A percentile compares a stretch with the other conserved stretches of the same genome.
Evolutionary conservation across 225 moss, liverwort and hornwort genomes (phyloP).

Genomic region (Rhytidiadelphus loreus): DNA sequence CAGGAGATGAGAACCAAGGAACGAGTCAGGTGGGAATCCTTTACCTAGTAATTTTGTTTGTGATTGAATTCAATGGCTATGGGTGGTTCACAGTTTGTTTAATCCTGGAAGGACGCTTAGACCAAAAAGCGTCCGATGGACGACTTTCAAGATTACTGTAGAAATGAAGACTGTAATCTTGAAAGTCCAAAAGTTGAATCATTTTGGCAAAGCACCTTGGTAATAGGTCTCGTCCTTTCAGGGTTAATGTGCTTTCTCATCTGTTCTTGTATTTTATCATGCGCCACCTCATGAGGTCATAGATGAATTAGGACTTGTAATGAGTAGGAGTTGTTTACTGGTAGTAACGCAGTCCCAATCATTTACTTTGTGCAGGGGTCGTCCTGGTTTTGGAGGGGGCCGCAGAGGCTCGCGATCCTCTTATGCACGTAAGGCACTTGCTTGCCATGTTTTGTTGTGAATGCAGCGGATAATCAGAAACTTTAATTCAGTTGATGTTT

Average conservation of each 20-base stretch:
- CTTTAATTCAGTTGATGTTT: not conserved
- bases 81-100: not conserved
- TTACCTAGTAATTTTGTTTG: not conserved
- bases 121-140: not conserved
- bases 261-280: not conserved
- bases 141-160: not conserved
- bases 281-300: not conserved
- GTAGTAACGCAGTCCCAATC: not conserved
- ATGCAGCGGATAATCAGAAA: not conserved
- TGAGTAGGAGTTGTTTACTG: not conserved
- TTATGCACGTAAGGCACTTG: conserved; percentile 41
- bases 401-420: conserved; percentile 51
- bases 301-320: not conserved
- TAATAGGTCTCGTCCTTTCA: not conserved
- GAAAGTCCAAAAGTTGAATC: no score
- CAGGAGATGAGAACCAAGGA: conserved; percentile 98
- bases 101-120: not conserved
- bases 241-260: not conserved
- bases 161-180: not conserved
- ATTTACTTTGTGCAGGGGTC: conserved; percentile 28
- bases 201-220: not conserved
- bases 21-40: conserved; percentile 37
- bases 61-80: not conserved
- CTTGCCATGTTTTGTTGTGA: not conserved
- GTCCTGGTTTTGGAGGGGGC: conserved; percentile 55